A percentile compares a stretch with the other conserved stretches of the same genome.
Conservation (phyloP, 192 early-diverging fungal genomes). For the Haplosporangium gracile region DNA sequence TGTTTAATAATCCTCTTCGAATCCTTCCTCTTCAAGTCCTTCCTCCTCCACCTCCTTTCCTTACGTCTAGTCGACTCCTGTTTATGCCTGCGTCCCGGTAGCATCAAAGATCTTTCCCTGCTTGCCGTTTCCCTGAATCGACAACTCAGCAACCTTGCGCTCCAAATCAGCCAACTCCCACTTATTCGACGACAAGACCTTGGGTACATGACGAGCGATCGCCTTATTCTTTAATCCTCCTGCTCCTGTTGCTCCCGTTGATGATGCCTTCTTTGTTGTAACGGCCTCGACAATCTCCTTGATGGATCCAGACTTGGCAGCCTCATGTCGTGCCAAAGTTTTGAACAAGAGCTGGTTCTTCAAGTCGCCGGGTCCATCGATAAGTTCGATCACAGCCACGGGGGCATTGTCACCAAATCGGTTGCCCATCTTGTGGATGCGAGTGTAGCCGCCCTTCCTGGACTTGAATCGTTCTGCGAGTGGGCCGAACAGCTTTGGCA, state of each 20-base stretch:
- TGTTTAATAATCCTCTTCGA: neutral
- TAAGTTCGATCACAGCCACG: constrained; percentile 92
- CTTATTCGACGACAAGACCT: constrained; percentile 48
- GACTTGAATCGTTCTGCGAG: constrained; percentile 86
- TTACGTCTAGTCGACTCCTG: neutral
- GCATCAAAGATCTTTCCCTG: constrained; percentile 47
- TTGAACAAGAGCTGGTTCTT: constrained; percentile 65
- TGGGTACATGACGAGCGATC: constrained; percentile 43
- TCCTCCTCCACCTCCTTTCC: neutral
- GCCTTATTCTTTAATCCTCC: constrained; percentile 34
- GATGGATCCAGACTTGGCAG: constrained; percentile 27
- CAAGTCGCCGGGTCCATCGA: constrained; percentile 86
- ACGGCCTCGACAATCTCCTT: constrained; percentile 30
- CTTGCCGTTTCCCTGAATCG: constrained; percentile 17
- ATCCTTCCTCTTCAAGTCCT: too few species aligned
- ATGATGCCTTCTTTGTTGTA: too few species aligned
- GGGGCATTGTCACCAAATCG: constrained; percentile 88
- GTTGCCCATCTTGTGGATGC: constrained; percentile 83
- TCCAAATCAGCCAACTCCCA: constrained; percentile 51
- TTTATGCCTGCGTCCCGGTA: constrained; percentile 50
- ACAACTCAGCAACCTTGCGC: constrained; percentile 32
- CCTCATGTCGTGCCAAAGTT: constrained; percentile 59
- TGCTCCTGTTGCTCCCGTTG: neutral
- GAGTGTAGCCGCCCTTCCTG: constrained; percentile 90
- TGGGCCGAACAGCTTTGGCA: constrained; percentile 87